These are phyloP conservation scores for Onygena corvina DNA, from an alignment of 2,329 filamentous ascomycete species.

Conservation along the genomic window DNA sequence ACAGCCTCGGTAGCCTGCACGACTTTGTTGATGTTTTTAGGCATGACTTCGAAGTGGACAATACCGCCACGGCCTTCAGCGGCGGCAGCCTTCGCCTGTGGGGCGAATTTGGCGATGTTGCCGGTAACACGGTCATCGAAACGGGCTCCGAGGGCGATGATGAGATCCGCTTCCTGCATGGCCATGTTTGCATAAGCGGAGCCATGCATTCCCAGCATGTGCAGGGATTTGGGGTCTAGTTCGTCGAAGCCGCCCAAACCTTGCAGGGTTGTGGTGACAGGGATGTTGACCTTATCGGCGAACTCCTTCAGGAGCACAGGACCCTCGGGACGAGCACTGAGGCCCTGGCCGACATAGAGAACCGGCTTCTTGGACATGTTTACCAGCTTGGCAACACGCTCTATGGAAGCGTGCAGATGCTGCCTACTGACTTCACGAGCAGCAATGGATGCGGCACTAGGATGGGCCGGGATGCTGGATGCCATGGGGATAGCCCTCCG, in stretches of 20 bases:
- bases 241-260: conserved; percentile 89
- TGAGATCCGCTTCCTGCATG: conserved; percentile 91
- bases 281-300: conserved; percentile 80
- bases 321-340: conserved; percentile 68
- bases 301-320: conserved; percentile 69
- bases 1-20: conserved; percentile 92
- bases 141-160: conserved; percentile 83
- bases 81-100: conserved; percentile 72
- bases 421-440: conserved; percentile 60
- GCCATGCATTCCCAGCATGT: conserved; percentile 99
- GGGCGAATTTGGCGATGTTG: conserved; percentile 74
- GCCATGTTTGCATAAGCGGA: conserved; percentile 95
- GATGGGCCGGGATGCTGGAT: conserved; percentile 60
- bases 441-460: conserved; percentile 73
- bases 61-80: conserved; percentile 81
- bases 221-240: conserved; percentile 81
- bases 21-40: conserved; percentile 99
- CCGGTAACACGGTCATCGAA: conserved; percentile 94
- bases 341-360: conserved; percentile 86
- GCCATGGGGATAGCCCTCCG: conserved; percentile 71
- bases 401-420: conserved; percentile 61
- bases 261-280: conserved; percentile 90
- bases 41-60: conserved; percentile 95
- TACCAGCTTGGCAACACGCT: conserved; percentile 66
- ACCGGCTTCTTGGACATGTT: conserved; percentile 88